Conservation (phyloP, 192 early-diverging fungal species). For the Phycomyces blakesleeanus region DNA sequence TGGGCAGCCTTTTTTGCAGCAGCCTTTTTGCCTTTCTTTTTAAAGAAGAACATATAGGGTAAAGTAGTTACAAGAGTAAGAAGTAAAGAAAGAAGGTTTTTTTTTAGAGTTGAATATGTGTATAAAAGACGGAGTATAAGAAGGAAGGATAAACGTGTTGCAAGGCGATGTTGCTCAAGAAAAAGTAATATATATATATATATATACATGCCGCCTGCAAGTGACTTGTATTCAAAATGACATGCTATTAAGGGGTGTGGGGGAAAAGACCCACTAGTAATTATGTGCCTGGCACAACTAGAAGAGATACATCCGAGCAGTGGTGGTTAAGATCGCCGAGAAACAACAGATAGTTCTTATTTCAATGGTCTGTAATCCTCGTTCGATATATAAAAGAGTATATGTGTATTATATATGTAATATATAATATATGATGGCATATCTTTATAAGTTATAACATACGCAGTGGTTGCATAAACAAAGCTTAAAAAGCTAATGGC, state of each 20-base stretch:
- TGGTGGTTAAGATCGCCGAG: background rate
- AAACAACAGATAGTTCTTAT: no score
- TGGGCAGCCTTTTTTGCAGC: background rate
- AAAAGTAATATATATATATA: no score
- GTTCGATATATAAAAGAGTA: no score
- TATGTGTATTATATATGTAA: no score
- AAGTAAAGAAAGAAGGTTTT: background rate
- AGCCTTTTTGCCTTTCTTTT: conserved; percentile 1
- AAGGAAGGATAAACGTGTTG: background rate
- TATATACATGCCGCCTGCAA: background rate
- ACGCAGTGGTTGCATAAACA: no score
- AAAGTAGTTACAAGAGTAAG: background rate
- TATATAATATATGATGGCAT: no score
- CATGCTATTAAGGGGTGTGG: background rate
- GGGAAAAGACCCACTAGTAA: background rate
- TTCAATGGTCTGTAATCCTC: no score
- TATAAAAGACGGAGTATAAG: background rate
- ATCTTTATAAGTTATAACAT: no score
- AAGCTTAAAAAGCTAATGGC: no score
- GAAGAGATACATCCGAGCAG: background rate
- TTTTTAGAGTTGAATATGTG: background rate
- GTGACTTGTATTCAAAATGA: conserved; percentile 4
- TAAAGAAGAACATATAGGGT: background rate
- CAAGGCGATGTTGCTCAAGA: background rate
- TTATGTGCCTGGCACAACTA: no score